A percentile compares a stretch with the other conserved stretches of the same genome.
Conservation (phyloP, 345 rosid genomes). For the Clausena lansium region DNA sequence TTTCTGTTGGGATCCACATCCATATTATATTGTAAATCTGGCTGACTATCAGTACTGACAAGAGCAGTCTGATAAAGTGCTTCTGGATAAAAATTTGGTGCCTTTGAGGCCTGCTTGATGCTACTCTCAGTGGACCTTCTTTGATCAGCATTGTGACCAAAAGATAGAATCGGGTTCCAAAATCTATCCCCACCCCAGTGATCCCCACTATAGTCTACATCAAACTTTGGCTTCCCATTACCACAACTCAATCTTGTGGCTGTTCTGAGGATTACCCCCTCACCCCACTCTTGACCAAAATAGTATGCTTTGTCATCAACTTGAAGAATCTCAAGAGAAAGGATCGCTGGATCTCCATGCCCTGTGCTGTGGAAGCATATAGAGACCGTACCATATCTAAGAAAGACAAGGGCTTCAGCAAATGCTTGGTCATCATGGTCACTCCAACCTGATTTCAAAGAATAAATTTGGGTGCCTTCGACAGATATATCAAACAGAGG, state of each 20-base stretch:
- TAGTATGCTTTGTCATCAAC: slow-evolving; percentile 74
- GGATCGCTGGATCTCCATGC: slow-evolving; percentile 91
- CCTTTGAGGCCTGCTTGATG: slow-evolving; percentile 58
- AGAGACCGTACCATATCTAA: slow-evolving; percentile 59
- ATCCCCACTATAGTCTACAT: slow-evolving; percentile 70
- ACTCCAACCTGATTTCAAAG: slow-evolving; percentile 90
- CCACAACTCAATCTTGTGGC: slow-evolving; percentile 82
- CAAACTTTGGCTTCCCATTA: slow-evolving; percentile 62
- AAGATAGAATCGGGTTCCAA: slow-evolving; percentile 66
- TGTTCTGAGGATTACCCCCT: slow-evolving; percentile 64
- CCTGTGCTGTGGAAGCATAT: slow-evolving; percentile 97
- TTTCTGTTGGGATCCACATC: slow-evolving; percentile 92
- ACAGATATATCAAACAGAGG: slow-evolving; percentile 89
- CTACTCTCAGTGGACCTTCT: slow-evolving; percentile 57
- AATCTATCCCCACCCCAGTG: slow-evolving; percentile 99
- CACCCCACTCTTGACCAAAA: slow-evolving; percentile 58
- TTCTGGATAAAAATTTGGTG: slow-evolving; percentile 90
- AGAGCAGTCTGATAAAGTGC: slow-evolving; percentile 81
- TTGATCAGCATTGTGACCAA: slow-evolving; percentile 57
- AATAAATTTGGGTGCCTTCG: slow-evolving; percentile 80
- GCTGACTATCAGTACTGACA: slow-evolving; percentile 62
- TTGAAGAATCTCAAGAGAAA: slow-evolving; percentile 86
- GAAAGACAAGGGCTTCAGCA: slow-evolving; percentile 74
- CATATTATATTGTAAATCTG: slow-evolving; percentile 63
- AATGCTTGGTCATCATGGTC: slow-evolving; percentile 72